Evolutionary conservation across 805 yeast species (phyloP), one percentile per base, ranked within the genome.

Genomic region (Saturnispora zaruensis): DNA sequence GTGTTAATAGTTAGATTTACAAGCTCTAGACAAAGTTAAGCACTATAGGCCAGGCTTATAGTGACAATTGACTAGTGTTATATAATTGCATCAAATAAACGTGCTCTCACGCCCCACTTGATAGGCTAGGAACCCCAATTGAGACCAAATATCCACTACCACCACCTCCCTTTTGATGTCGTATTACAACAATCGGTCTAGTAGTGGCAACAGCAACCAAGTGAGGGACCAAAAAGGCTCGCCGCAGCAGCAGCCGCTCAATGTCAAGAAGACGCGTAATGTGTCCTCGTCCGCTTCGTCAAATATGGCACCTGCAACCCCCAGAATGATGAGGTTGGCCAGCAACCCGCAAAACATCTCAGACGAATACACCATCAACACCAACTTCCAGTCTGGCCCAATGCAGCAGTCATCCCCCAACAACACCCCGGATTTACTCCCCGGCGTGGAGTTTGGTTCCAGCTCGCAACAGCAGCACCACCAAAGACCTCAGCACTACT

Each of bases 301-400:
- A 26, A 68, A 66, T 48, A 76, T 73, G 4, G 72, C 66, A 14
- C 85, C 84, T 2, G 87, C 87, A 2, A 81, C 87, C 1, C 85
- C 87, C 7, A 66, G 87, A 56, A 82, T 82, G 87, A 65, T 81
- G 44, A 71, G 84, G 56, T 78, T 77, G 57, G 75, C 76, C 3
- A 74, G 79, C 41, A 55, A 61, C 57, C 46, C 68, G 45, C 51
- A 52, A 5, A 53, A 55, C 38, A 33, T 62, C 18, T 25, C 53
- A 7, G 67, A 63, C 34, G 66, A 62, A 23, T 57, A 58, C 42
- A 38, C 57, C 7, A 51, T 57, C 42, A 57, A 55, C 45, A 57
- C 58, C 1, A 60, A 59, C 23, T 57, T 51, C 40, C 9, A 50
- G 18, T 46, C 57, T 48, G 52, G 21, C 47, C 55, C 51, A 36